phyloP scores from a whole-genome alignment of 108 stramenopile species.

The Stephanodiscus minutulus region DNA sequence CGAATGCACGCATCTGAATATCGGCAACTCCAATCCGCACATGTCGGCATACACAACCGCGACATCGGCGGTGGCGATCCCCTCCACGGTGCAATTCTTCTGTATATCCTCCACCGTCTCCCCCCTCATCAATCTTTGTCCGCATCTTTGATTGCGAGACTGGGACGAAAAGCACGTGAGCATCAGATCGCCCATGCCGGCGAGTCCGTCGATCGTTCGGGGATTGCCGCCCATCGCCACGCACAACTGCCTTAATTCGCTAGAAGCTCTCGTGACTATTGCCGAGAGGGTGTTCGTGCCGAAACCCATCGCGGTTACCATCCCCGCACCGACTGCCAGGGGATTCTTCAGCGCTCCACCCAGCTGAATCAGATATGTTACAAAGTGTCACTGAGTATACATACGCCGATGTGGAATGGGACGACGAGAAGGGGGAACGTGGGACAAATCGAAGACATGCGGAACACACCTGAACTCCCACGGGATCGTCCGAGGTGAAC shows the following conservation, averaged over 20 bases:
- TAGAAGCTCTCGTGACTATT: constrained; percentile 73
- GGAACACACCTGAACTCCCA: constrained; percentile 23
- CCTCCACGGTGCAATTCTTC: constrained; percentile 63
- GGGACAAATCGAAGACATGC: neutral
- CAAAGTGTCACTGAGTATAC: too few species aligned
- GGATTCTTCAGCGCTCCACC: constrained; percentile 91
- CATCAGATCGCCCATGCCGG: constrained; percentile 87
- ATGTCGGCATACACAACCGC: constrained; percentile 68
- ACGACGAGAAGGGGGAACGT: neutral
- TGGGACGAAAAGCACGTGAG: constrained; percentile 80
- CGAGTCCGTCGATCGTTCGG: constrained; percentile 73
- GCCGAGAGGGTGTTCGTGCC: constrained; percentile 90
- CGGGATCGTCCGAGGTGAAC: constrained; percentile 80
- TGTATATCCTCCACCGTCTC: constrained; percentile 73
- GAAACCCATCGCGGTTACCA: constrained; percentile 76
- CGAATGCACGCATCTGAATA: constrained; percentile 63
- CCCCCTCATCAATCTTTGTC: constrained; percentile 75
- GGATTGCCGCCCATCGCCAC: constrained; percentile 81
- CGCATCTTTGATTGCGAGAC: constrained; percentile 75
- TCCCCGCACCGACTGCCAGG: constrained; percentile 85
- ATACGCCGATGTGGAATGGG: neutral
- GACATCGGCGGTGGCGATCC: constrained; percentile 76
- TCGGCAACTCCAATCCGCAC: constrained; percentile 72
- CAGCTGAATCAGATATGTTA: constrained; percentile 37
- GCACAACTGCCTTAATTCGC: constrained; percentile 66